Conservation (phyloP, 2,329 filamentous ascomycete species). For the Colletotrichum paranaense region DNA sequence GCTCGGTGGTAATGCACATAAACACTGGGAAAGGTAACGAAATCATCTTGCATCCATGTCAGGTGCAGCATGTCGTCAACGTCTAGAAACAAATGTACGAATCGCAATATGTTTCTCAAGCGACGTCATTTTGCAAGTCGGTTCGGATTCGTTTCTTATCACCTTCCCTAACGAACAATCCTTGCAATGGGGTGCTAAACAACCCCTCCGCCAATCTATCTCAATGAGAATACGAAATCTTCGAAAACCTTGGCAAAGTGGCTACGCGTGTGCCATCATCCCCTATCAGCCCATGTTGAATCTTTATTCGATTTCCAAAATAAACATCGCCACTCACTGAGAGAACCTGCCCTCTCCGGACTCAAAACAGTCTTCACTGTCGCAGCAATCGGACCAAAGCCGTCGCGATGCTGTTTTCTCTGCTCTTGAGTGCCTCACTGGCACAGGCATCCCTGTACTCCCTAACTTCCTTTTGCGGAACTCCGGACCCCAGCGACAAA, state of each 20-base stretch:
- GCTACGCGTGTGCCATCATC: not conserved
- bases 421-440: not conserved
- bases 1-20: not conserved
- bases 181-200: not conserved
- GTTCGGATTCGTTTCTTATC: not conserved
- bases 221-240: not conserved
- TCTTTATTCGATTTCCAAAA: too few relatives aligned
- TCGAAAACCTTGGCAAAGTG: not conserved
- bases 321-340: too few relatives aligned
- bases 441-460: not conserved
- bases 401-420: not conserved
- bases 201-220: not conserved
- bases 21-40: not conserved
- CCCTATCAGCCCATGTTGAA: too few relatives aligned
- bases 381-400: not conserved
- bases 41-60: too few relatives aligned
- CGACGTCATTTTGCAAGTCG: too few relatives aligned
- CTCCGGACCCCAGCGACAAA: not conserved
- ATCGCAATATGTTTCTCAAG: not conserved
- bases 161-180: not conserved
- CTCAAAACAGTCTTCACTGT: not conserved
- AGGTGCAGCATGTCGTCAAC: not conserved
- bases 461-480: not conserved
- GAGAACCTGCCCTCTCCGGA: not conserved
- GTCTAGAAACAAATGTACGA: not conserved